These are phyloP conservation scores for Syzygium malaccense DNA, from an alignment of 441 rosid genomes.

Conservation along the genomic window DNA sequence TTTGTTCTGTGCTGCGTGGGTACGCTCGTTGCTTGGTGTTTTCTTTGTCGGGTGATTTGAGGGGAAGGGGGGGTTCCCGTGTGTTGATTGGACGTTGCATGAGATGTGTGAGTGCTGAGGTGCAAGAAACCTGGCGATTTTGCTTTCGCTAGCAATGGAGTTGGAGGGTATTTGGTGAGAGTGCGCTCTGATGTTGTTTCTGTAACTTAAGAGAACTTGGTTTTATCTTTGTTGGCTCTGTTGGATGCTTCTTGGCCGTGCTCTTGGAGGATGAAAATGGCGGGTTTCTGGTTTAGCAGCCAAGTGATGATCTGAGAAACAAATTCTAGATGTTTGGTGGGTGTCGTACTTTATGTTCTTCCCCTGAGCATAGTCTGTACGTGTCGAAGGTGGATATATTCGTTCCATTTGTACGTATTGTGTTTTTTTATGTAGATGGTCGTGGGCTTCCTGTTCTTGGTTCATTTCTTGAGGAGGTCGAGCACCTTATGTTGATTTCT, in stretches of 20 bases:
- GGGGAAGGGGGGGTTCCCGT: not conserved
- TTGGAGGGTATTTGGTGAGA: not conserved
- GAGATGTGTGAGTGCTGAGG: not conserved
- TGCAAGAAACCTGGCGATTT: not conserved
- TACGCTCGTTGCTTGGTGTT: not conserved
- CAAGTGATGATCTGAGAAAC: not conserved
- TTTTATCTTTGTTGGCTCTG: not conserved
- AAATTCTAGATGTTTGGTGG: not conserved
- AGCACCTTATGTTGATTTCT: not conserved
- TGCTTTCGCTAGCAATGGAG: not conserved
- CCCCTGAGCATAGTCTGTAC: not conserved
- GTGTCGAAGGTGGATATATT: not conserved
- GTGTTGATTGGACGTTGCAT: not conserved
- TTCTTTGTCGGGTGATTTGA: not conserved
- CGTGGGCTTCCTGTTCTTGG: not conserved
- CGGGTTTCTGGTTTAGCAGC: not conserved
- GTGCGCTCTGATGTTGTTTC: not conserved
- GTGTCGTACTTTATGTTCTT: not conserved
- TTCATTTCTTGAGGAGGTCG: not conserved
- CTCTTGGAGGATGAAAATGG: not conserved
- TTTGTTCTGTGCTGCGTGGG: rapidly evolving
- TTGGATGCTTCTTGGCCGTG: not conserved
- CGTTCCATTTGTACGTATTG: not conserved
- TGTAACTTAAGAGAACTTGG: not conserved
- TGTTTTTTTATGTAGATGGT: not conserved